phyloP scores from a whole-genome alignment of 2,329 filamentous ascomycete species.

The Kalmusia sp. region DNA sequence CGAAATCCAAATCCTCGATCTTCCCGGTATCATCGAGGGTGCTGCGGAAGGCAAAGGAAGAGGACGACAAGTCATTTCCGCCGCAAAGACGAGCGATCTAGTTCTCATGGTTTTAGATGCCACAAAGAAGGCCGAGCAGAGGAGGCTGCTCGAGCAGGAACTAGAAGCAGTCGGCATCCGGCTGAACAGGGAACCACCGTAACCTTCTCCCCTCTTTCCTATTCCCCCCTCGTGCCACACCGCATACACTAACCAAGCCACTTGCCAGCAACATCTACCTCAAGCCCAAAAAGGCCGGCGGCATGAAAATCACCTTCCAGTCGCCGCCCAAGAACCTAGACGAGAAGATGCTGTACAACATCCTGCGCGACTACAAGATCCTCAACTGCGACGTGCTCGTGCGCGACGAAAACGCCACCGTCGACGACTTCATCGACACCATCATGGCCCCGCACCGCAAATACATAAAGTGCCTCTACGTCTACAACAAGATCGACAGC shows the following conservation, averaged over 20 bases:
- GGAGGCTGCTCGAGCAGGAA: constrained; percentile 87
- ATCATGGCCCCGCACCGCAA: constrained; percentile 99
- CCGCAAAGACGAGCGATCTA: constrained; percentile 96
- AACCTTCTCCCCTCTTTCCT: constrained; percentile 26
- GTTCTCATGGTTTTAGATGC: constrained; percentile 97
- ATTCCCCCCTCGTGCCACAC: background rate
- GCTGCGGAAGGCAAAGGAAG: constrained; percentile 94
- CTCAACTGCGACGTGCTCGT: constrained; percentile 96
- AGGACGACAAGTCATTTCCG: constrained; percentile 94
- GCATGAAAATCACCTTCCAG: constrained; percentile 98
- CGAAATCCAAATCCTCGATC: constrained; percentile 96
- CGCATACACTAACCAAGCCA: background rate
- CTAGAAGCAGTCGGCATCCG: constrained; percentile 94
- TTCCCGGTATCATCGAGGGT: constrained; percentile 98
- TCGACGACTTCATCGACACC: constrained; percentile 98
- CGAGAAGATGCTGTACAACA: constrained; percentile 98
- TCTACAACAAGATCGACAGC: constrained; percentile 99
- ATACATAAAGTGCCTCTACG: constrained; percentile 93
- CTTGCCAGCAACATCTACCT: constrained; percentile 88
- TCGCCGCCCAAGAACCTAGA: constrained; percentile 87
- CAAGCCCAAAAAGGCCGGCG: constrained; percentile 92
- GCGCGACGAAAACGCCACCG: constrained; percentile 89
- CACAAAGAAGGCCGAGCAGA: constrained; percentile 94
- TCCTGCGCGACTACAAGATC: constrained; percentile 97
- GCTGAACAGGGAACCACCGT: constrained; percentile 90